Percentiles rank a stretch among this genome's conserved stretches.
These are phyloP conservation scores for Cairneyella variabilis DNA, from an alignment of 495 filamentous ascomycete species.

Conservation along the genomic window DNA sequence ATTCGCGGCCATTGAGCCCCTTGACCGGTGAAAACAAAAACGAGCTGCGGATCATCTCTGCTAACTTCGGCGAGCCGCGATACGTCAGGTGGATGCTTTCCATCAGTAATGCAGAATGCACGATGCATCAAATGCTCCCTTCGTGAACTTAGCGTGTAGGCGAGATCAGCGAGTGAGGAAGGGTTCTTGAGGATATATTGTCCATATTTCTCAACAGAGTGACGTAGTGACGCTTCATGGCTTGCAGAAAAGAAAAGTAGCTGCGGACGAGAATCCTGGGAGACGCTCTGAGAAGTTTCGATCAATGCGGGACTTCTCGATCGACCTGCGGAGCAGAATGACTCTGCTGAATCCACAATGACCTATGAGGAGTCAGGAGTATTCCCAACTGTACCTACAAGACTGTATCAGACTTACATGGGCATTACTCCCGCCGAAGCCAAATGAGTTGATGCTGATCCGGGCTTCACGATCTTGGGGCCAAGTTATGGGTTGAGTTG, in stretches of 20 bases:
- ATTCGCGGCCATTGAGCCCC: conserved; percentile 51
- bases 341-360: conserved; percentile 46
- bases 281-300: no score
- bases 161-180: neutral
- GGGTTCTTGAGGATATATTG: neutral
- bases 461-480: neutral
- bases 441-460: conserved; percentile 37
- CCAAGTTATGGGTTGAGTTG: conserved; percentile 14
- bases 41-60: conserved; percentile 32
- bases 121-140: conserved; percentile 7
- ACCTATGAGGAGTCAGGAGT: no score
- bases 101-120: conserved; percentile 23
- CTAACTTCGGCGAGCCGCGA: conserved; percentile 26
- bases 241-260: conserved; percentile 17
- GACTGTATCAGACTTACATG: no score
- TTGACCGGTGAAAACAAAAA: conserved; percentile 28
- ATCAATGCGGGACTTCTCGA: no score
- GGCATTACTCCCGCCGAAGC: conserved; percentile 56
- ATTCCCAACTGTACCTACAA: no score
- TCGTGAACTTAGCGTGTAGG: conserved; percentile 3
- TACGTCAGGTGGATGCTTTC: no score
- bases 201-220: neutral
- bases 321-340: no score
- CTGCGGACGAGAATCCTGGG: no score
- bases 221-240: neutral